Conservation (phyloP, 805 yeast species). For the Lipomyces yamanashiensis region DNA sequence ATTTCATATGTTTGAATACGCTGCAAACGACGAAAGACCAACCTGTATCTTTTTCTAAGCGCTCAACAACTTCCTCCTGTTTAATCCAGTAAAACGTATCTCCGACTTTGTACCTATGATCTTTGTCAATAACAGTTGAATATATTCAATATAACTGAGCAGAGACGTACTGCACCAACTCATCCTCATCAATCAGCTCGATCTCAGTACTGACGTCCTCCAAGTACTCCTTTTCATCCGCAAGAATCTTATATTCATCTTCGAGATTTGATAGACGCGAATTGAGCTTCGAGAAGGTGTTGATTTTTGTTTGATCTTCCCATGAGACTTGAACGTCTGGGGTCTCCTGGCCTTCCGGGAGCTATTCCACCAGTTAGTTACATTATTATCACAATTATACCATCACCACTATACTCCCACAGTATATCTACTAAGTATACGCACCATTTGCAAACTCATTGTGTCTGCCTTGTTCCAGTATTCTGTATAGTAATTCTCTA, state of each 20-base stretch:
- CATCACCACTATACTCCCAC: background rate
- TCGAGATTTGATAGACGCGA: conserved; percentile 66
- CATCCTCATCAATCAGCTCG: conserved; percentile 74
- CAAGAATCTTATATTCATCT: conserved; percentile 53
- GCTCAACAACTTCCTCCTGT: conserved; percentile 67
- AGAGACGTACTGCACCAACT: conserved; percentile 42
- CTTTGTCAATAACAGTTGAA: background rate
- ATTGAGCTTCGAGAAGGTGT: conserved; percentile 83
- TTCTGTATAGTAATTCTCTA: background rate
- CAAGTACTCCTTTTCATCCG: conserved; percentile 80
- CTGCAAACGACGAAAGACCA: background rate
- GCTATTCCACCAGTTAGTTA: conserved; percentile 5
- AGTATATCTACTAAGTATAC: background rate
- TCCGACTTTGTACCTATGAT: conserved; percentile 69
- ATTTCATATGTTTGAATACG: background rate
- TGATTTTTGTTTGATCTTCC: conserved; percentile 89
- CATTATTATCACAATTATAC: background rate
- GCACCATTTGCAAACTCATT: conserved; percentile 32
- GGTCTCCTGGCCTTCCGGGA: conserved; percentile 34
- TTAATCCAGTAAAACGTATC: conserved; percentile 73
- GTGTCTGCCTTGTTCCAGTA: background rate
- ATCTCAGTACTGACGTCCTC: conserved; percentile 86
- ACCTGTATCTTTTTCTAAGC: conserved; percentile 66
- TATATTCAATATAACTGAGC: background rate
- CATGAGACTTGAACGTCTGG: conserved; percentile 60